phyloP scores from a whole-genome alignment of 805 yeast species.

The Metschnikowia continentalis region DNA sequence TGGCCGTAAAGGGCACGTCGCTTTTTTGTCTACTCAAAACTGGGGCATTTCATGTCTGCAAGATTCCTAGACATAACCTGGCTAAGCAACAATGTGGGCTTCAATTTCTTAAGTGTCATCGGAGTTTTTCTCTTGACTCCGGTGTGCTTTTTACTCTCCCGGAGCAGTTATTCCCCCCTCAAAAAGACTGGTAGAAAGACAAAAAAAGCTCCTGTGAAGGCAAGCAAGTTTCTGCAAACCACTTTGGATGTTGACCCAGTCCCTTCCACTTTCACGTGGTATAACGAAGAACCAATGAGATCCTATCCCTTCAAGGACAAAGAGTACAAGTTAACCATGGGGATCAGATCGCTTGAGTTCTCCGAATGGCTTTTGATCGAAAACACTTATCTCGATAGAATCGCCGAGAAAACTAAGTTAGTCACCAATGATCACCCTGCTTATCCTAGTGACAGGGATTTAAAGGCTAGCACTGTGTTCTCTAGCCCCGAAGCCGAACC shows the following conservation, averaged over 20 bases:
- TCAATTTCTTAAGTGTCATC: background rate
- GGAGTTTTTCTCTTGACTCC: slow-evolving; percentile 1
- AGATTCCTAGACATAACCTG: background rate
- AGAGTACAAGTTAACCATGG: slow-evolving; percentile 35
- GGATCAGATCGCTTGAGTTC: slow-evolving; percentile 22
- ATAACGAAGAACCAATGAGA: slow-evolving; percentile 12
- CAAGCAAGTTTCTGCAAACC: background rate
- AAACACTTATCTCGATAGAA: slow-evolving; percentile 25
- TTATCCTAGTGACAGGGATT: slow-evolving; percentile 26
- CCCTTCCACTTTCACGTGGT: slow-evolving; percentile 13
- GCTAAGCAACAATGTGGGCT: background rate
- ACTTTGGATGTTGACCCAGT: slow-evolving; percentile 11
- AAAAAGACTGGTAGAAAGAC: background rate
- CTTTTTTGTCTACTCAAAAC: background rate
- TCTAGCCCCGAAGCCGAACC: slow-evolving; percentile 28
- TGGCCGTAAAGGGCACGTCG: background rate
- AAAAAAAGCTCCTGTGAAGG: background rate
- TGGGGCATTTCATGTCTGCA: background rate
- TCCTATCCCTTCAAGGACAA: slow-evolving; percentile 55
- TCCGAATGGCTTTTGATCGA: slow-evolving; percentile 42
- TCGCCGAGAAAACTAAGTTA: slow-evolving; percentile 26
- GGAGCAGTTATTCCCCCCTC: background rate
- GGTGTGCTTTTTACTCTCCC: background rate
- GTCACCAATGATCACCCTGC: slow-evolving; percentile 30
- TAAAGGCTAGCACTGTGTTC: slow-evolving; percentile 29